Conservation (phyloP, 768 basidiomycete species). For the Termitomyces sp. region DNA sequence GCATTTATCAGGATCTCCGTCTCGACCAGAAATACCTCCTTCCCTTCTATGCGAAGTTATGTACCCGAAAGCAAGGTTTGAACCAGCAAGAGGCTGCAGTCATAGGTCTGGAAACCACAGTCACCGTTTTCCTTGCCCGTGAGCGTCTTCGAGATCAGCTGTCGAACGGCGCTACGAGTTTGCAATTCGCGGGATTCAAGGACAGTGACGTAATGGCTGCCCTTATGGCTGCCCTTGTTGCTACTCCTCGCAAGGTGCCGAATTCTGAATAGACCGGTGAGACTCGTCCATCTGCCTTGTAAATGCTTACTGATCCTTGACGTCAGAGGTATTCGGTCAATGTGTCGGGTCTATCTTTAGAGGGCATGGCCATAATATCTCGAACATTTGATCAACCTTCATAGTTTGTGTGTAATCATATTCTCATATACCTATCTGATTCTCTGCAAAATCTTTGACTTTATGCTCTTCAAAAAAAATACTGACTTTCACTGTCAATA, state of each 20-base stretch:
- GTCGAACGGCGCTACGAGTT: slow-evolving; percentile 27
- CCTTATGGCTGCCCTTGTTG: slow-evolving; percentile 28
- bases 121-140: slow-evolving; percentile 47
- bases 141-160: slow-evolving; percentile 37
- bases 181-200: slow-evolving; percentile 25
- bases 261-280: not conserved
- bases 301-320: not conserved
- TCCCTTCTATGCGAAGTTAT: slow-evolving; percentile 46
- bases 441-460: too few species aligned
- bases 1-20: slow-evolving; percentile 45
- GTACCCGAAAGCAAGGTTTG: slow-evolving; percentile 45
- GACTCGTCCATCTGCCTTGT: not conserved
- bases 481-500: too few species aligned
- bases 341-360: too few species aligned
- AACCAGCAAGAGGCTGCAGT: slow-evolving; percentile 45
- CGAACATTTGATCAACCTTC: not conserved
- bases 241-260: not conserved
- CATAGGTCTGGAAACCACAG: slow-evolving; percentile 49
- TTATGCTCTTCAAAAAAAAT: too few species aligned
- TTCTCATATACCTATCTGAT: not conserved
- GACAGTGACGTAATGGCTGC: slow-evolving; percentile 26
- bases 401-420: not conserved
- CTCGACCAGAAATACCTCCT: slow-evolving; percentile 45
- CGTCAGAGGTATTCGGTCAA: too few species aligned
- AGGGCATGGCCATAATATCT: not conserved